phyloP scores from a whole-genome alignment of 495 filamentous ascomycete species.

The Aspergillus sparsus region DNA sequence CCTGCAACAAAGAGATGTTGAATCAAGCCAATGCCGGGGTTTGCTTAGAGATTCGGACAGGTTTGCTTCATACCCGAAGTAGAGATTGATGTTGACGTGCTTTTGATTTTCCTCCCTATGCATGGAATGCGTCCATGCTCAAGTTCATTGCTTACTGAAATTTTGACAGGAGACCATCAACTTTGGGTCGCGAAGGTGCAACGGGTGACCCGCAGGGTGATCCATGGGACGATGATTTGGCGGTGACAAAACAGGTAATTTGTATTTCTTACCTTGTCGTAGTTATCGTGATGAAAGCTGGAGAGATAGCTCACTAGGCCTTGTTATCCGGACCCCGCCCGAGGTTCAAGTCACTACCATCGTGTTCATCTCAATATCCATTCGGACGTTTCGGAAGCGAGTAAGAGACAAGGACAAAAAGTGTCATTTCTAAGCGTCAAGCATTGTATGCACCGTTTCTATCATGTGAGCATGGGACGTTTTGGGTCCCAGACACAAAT shows the following conservation, averaged over 20 bases:
- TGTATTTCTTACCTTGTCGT: neutral
- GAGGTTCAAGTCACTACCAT: constrained; percentile 23
- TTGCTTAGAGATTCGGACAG: constrained; percentile 21
- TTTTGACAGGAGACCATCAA: constrained; percentile 3
- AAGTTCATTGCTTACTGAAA: constrained; percentile 9
- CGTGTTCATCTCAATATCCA: constrained; percentile 41
- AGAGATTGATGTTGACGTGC: constrained; percentile 10
- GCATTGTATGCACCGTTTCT: constrained; percentile 19
- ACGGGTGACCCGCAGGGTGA: constrained; percentile 16
- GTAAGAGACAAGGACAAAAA: constrained; percentile 14
- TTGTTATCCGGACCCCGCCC: neutral
- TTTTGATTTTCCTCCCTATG: constrained; percentile 8
- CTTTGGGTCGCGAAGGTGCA: constrained; percentile 2
- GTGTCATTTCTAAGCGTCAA: constrained; percentile 23
- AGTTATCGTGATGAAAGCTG: no score
- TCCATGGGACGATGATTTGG: constrained; percentile 28
- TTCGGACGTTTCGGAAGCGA: constrained; percentile 43
- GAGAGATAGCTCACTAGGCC: no score
- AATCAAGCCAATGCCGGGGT: constrained; percentile 16
- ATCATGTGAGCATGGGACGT: constrained; percentile 28
- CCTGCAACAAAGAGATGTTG: neutral
- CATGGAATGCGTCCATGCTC: constrained; percentile 10
- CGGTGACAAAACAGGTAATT: constrained; percentile 26
- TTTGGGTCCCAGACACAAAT: constrained; percentile 8
- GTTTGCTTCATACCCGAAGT: constrained; percentile 7